A percentile compares a stretch with the other conserved stretches of the same genome.
phyloP scores from a whole-genome alignment of 2,329 filamentous ascomycete genomes.

The Mycosphaerella sp. region DNA sequence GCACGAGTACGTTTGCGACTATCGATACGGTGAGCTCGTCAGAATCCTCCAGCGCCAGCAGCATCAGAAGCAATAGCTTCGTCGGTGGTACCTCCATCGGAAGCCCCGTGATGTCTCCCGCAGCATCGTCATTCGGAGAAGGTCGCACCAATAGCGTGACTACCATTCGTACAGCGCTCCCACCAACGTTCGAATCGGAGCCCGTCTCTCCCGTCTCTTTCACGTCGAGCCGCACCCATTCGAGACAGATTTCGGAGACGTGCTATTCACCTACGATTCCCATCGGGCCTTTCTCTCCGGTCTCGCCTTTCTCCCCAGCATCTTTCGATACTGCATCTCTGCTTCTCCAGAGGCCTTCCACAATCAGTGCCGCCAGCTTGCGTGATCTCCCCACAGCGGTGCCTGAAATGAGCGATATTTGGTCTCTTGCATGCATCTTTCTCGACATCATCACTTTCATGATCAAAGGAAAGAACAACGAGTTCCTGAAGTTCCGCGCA shows the following conservation, averaged over 20 bases:
- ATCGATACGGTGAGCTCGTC: slow-evolving; percentile 25
- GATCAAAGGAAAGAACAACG: slow-evolving; percentile 59
- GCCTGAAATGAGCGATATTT: slow-evolving; percentile 56
- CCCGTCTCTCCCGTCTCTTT: slow-evolving; percentile 22
- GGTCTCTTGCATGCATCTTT: slow-evolving; percentile 66
- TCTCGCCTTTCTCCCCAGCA: slow-evolving; percentile 9
- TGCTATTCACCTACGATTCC: slow-evolving; percentile 15
- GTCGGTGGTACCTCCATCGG: slow-evolving; percentile 16
- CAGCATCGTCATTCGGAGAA: slow-evolving; percentile 6
- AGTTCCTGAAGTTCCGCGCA: slow-evolving; percentile 61
- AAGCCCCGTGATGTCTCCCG: slow-evolving; percentile 22
- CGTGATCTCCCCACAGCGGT: slow-evolving; percentile 34
- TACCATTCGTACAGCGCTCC: slow-evolving; percentile 18
- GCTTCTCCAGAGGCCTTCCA: slow-evolving; percentile 28
- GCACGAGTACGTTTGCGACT: slow-evolving; percentile 20
- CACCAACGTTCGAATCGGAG: slow-evolving; percentile 11
- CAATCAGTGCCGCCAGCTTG: slow-evolving; percentile 39
- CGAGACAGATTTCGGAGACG: slow-evolving; percentile 16
- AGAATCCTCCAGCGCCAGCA: slow-evolving; percentile 30
- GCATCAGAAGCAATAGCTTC: slow-evolving; percentile 29
- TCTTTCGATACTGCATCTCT: slow-evolving; percentile 11
- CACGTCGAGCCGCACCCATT: slow-evolving; percentile 25
- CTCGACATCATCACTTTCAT: slow-evolving; percentile 65
- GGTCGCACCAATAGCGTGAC: slow-evolving; percentile 25
- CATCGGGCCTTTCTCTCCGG: neutral